Conservation (phyloP, 23 red algal genomes). For the Gracilaria caudata region DNA sequence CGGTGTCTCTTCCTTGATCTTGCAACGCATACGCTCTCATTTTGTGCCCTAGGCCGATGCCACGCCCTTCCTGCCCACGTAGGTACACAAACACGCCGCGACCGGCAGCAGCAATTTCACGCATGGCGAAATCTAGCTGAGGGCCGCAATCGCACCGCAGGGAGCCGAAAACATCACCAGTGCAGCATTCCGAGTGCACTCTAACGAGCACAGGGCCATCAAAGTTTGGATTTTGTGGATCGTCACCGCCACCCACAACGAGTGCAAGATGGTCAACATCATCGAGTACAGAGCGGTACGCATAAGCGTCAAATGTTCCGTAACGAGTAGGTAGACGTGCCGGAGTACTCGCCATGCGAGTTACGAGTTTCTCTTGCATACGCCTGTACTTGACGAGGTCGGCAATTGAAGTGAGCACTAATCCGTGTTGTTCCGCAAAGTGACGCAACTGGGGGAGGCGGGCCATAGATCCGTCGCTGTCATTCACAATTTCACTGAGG, state of each 20-base stretch:
- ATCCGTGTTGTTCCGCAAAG: slow-evolving; percentile 79
- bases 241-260: slow-evolving; percentile 70
- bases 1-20: slow-evolving; percentile 93
- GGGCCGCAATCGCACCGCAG: slow-evolving; percentile 97
- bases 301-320: slow-evolving; percentile 85
- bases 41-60: slow-evolving; percentile 96
- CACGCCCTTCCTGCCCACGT: slow-evolving; percentile 96
- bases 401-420: slow-evolving; percentile 96
- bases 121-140: slow-evolving; percentile 93
- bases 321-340: slow-evolving; percentile 90
- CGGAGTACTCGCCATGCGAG: slow-evolving; percentile 53
- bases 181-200: slow-evolving; percentile 98
- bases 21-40: slow-evolving; percentile 96
- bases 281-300: slow-evolving; percentile 84
- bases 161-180: slow-evolving; percentile 96
- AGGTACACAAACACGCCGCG: slow-evolving; percentile 93
- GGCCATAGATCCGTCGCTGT: slow-evolving; percentile 90
- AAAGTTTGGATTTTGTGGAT: slow-evolving; percentile 22
- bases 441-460: slow-evolving; percentile 78
- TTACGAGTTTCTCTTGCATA: slow-evolving; percentile 86
- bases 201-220: slow-evolving; percentile 93
- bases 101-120: slow-evolving; percentile 73
- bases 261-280: slow-evolving; percentile 93
- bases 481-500: slow-evolving; percentile 94
- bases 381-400: slow-evolving; percentile 92